Percentiles rank a stretch among this genome's conserved stretches.
Conservation (phyloP, 2,329 filamentous ascomycete genomes). For the Fusarium sp. region DNA sequence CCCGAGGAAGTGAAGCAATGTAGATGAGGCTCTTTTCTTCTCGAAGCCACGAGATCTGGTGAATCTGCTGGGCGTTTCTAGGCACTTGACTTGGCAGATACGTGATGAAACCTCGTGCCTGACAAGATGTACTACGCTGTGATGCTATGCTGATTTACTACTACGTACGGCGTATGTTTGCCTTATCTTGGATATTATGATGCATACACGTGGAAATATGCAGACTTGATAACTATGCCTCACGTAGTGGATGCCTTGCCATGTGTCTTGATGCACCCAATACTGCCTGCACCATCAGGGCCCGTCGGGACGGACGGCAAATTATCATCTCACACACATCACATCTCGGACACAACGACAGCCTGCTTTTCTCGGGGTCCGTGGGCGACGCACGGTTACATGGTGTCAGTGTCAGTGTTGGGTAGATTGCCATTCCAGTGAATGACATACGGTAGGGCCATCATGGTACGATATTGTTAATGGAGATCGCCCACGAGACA, state of each 20-base stretch:
- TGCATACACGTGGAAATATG: slow-evolving; percentile 19
- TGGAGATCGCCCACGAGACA: slow-evolving; percentile 20
- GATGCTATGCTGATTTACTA: neutral
- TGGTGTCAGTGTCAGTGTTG: neutral
- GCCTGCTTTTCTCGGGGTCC: neutral
- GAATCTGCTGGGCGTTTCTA: neutral
- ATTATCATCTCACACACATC: neutral
- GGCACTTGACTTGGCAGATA: slow-evolving; percentile 11
- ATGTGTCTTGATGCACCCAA: slow-evolving; percentile 19
- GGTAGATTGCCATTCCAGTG: slow-evolving; percentile 12
- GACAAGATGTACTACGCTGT: slow-evolving; percentile 1
- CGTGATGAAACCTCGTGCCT: slow-evolving; percentile 15
- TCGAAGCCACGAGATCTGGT: neutral
- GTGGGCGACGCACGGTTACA: slow-evolving; percentile 12
- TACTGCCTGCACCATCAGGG: neutral
- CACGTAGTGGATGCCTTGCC: slow-evolving; percentile 18
- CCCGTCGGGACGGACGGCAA: slow-evolving; percentile 22
- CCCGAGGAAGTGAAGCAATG: neutral
- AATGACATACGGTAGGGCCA: slow-evolving; percentile 25
- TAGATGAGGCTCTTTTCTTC: slow-evolving; percentile 13
- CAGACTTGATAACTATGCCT: neutral
- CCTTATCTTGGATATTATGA: neutral
- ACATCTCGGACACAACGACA: neutral
- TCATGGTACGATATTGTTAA: slow-evolving; percentile 31
- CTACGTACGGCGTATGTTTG: neutral